Percentiles rank a stretch among this genome's conserved stretches.
Conservation (phyloP, 192 early-diverging fungal species). For the Rhizophagus clarus region DNA sequence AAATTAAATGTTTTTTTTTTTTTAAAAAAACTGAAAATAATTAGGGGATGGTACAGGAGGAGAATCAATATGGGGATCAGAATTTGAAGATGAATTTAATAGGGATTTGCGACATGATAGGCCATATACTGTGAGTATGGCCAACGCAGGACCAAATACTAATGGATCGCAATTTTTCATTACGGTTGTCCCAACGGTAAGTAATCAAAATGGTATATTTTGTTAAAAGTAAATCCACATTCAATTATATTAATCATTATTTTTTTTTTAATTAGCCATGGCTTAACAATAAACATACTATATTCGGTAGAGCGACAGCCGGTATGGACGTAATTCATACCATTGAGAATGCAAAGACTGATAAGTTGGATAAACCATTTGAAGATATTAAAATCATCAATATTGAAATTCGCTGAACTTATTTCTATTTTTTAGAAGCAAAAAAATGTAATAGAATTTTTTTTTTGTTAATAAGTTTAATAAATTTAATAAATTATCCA, state of each 20-base stretch:
- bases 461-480: too few relatives aligned
- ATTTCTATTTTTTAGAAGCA: too few relatives aligned
- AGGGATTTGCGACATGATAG: constrained; percentile 80
- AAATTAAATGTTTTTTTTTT: neutral
- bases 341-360: constrained; percentile 80
- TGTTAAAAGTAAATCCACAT: too few relatives aligned
- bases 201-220: constrained; percentile 12
- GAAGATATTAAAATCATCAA: constrained; percentile 82
- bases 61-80: constrained; percentile 85
- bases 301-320: constrained; percentile 88
- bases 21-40: neutral
- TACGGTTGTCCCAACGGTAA: constrained; percentile 85
- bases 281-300: constrained; percentile 96
- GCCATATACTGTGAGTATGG: constrained; percentile 94
- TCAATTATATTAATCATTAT: too few relatives aligned
- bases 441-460: neutral
- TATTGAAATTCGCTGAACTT: constrained; percentile 66
- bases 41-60: constrained; percentile 92
- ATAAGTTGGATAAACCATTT: constrained; percentile 88
- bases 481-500: neutral
- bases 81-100: constrained; percentile 95
- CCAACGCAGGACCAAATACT: constrained; percentile 86
- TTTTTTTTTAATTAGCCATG: constrained; percentile 67
- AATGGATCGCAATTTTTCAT: constrained; percentile 98
- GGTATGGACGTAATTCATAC: constrained; percentile 92